Conservation (phyloP, 306 rosid genomes). For the Pyrus communis region DNA sequence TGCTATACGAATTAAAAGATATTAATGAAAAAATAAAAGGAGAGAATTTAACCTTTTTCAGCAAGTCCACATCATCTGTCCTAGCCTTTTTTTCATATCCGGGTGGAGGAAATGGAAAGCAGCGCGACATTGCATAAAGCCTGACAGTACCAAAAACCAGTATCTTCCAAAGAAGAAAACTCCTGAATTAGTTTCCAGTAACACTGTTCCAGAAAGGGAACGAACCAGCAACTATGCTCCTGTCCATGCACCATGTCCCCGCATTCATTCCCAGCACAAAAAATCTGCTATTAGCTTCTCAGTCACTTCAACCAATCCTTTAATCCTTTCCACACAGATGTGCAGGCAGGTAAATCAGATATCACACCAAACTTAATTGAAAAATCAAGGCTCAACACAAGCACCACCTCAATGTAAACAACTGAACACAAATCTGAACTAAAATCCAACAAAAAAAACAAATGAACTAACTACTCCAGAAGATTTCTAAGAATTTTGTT, state of each 20-base stretch:
- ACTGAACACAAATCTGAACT: slow-evolving; percentile 16
- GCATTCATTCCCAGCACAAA: slow-evolving; percentile 71
- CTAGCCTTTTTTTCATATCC: slow-evolving; percentile 83
- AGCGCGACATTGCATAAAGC: slow-evolving; percentile 95
- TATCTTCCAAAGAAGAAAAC: slow-evolving; percentile 39
- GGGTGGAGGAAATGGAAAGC: slow-evolving; percentile 93
- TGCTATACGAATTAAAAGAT: slow-evolving; percentile 14
- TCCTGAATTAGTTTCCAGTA: slow-evolving; percentile 43
- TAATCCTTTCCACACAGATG: slow-evolving; percentile 22
- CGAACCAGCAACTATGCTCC: slow-evolving; percentile 72
- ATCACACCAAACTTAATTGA: slow-evolving; percentile 20
- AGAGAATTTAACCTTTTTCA: slow-evolving; percentile 57
- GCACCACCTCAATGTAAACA: slow-evolving; percentile 24
- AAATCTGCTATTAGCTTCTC: slow-evolving; percentile 47
- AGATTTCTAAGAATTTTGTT: slow-evolving; percentile 18
- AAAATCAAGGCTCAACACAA: slow-evolving; percentile 14
- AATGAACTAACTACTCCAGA: slow-evolving; percentile 10
- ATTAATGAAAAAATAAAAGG: slow-evolving; percentile 9
- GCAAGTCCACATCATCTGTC: slow-evolving; percentile 52
- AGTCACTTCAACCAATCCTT: slow-evolving; percentile 28
- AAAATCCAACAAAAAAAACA: slow-evolving; percentile 19
- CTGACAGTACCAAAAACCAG: slow-evolving; percentile 33
- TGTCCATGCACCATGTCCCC: slow-evolving; percentile 98
- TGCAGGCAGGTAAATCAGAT: slow-evolving; percentile 18
- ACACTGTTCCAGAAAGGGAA: slow-evolving; percentile 55